Percentiles rank a stretch among this genome's conserved stretches.
Evolutionary conservation across 305 asterid species (phyloP).

Genomic region (Rubia tinctorum): DNA sequence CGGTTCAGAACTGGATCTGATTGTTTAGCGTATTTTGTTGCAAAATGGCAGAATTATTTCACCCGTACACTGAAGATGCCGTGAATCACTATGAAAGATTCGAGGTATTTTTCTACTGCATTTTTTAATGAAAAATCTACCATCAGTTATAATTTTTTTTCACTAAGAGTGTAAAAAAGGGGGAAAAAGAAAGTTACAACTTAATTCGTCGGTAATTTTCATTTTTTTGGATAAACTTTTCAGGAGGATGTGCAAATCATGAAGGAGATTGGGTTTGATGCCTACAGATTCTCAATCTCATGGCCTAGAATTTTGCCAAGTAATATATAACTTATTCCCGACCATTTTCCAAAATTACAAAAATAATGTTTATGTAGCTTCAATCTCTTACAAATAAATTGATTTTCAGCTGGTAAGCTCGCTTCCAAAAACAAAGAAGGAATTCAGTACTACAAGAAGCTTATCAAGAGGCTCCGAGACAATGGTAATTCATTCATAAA

Average conservation of each 20-base stretch:
- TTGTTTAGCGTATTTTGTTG: neutral
- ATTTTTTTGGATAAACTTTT: no score
- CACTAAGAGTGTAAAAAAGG: no score
- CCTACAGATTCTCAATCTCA: slow-evolving; percentile 16
- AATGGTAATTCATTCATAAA: neutral
- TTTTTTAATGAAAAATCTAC: no score
- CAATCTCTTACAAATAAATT: no score
- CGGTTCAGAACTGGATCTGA: neutral
- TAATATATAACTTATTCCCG: neutral
- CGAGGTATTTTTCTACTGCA: slow-evolving; percentile 1
- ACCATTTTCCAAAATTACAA: neutral
- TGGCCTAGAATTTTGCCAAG: slow-evolving; percentile 14
- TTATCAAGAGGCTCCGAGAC: neutral
- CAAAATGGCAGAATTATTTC: slow-evolving; percentile 2
- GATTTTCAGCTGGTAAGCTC: slow-evolving; percentile 1
- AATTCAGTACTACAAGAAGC: neutral
- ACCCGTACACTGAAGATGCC: slow-evolving; percentile 13
- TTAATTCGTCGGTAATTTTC: no score
- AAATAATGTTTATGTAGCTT: no score
- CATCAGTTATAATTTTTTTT: neutral
- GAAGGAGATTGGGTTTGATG: slow-evolving; percentile 20
- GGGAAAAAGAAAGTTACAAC: no score
- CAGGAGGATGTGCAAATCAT: slow-evolving; percentile 15
- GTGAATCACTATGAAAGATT: slow-evolving; percentile 6
- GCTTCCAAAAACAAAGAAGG: slow-evolving; percentile 1